These are phyloP conservation scores for Penicillium salamii DNA, from an alignment of 495 filamentous ascomycete genomes.

Conservation along the genomic window DNA sequence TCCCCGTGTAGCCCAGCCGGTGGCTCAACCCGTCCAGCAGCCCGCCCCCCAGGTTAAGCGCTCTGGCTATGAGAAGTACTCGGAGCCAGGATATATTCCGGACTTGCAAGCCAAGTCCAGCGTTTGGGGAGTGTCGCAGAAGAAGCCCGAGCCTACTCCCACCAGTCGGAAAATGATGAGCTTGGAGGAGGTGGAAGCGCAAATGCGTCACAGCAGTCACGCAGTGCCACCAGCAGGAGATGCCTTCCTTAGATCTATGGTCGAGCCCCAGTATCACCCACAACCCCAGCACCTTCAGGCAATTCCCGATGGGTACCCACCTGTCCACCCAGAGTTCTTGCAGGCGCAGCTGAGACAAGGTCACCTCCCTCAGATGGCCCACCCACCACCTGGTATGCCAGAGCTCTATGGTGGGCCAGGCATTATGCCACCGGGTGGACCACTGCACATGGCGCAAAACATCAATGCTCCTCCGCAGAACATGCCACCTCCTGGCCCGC, in stretches of 20 bases:
- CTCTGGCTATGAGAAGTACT: constrained; percentile 87
- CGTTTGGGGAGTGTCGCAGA: constrained; percentile 80
- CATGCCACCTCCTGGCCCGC: constrained; percentile 29
- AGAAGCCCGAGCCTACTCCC: constrained; percentile 38
- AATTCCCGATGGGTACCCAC: constrained; percentile 39
- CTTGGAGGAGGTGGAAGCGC: constrained; percentile 93
- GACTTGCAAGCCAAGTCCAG: constrained; percentile 90
- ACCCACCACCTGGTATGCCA: constrained; percentile 44
- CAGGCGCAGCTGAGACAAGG: constrained; percentile 52
- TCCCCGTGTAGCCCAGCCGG: constrained; percentile 35
- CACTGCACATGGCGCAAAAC: constrained; percentile 39
- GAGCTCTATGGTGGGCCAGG: constrained; percentile 45
- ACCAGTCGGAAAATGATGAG: constrained; percentile 75
- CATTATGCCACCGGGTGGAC: constrained; percentile 38
- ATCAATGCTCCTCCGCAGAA: constrained; percentile 37
- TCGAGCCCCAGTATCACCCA: constrained; percentile 32
- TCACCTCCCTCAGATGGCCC: constrained; percentile 44
- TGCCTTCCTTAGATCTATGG: constrained; percentile 29
- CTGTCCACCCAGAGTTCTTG: constrained; percentile 43
- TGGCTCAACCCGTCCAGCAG: constrained; percentile 16
- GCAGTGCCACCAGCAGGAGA: constrained; percentile 32
- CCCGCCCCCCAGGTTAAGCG: constrained; percentile 43
- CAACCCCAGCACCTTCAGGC: constrained; percentile 42
- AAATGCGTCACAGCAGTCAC: constrained; percentile 69
- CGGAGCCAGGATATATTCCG: constrained; percentile 69